Evolutionary conservation across 2,329 filamentous ascomycete species (phyloP).

Genomic region (Colletotrichum filicis): DNA sequence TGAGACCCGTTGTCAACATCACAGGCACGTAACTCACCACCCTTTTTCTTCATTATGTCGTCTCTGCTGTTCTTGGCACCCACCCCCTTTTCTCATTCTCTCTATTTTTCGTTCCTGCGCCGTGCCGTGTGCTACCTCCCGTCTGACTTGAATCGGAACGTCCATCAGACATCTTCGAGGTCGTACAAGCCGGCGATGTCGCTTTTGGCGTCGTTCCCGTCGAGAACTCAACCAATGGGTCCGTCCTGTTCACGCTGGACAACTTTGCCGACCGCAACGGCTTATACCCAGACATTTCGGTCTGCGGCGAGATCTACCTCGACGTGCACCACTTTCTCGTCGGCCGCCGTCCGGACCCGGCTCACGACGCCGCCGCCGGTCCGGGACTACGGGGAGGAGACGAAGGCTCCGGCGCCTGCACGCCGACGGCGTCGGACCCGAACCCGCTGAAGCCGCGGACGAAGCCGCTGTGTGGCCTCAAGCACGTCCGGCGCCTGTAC

Average conservation of each 20-base stretch:
- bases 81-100: background rate
- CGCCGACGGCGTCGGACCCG: slow-evolving; percentile 60
- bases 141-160: slow-evolving; percentile 7
- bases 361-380: slow-evolving; percentile 44
- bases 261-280: slow-evolving; percentile 80
- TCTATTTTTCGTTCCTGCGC: slow-evolving; percentile 7
- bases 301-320: slow-evolving; percentile 87
- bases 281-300: slow-evolving; percentile 74
- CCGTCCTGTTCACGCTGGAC: slow-evolving; percentile 90
- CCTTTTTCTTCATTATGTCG: background rate
- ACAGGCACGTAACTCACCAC: slow-evolving; percentile 47
- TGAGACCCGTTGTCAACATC: slow-evolving; percentile 64
- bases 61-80: slow-evolving; percentile 44
- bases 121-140: background rate
- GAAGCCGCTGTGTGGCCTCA: slow-evolving; percentile 62
- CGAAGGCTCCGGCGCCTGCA: slow-evolving; percentile 56
- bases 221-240: slow-evolving; percentile 96
- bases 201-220: slow-evolving; percentile 88
- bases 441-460: slow-evolving; percentile 56
- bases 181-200: slow-evolving; percentile 74
- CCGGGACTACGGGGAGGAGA: slow-evolving; percentile 8
- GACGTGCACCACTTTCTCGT: slow-evolving; percentile 90
- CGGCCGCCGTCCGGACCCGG: slow-evolving; percentile 53
- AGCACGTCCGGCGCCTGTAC: slow-evolving; percentile 80
- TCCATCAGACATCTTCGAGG: slow-evolving; percentile 78